Percentiles rank a stretch among this genome's conserved stretches.
phyloP scores from a whole-genome alignment of 768 basidiomycete genomes.

The Roridomyces roridus region DNA sequence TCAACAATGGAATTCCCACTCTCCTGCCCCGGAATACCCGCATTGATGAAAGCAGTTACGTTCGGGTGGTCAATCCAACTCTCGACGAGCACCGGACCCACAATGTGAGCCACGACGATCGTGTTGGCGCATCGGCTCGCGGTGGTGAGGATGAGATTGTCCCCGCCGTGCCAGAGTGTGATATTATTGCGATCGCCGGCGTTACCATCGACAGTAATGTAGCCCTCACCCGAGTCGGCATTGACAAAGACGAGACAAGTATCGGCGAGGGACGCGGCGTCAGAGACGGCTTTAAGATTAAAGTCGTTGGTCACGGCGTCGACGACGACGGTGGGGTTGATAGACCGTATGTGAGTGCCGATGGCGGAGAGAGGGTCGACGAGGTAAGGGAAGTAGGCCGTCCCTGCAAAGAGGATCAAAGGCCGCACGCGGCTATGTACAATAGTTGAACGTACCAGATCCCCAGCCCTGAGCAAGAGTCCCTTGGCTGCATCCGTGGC shows the following conservation, averaged over 20 bases:
- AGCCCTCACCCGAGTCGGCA: constrained; percentile 50
- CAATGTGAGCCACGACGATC: constrained; percentile 65
- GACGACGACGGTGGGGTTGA: constrained; percentile 28
- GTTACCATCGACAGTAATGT: constrained; percentile 46
- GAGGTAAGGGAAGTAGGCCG: constrained; percentile 40
- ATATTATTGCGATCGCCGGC: constrained; percentile 38
- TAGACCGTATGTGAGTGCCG: constrained; percentile 26
- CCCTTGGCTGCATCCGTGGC: constrained; percentile 41
- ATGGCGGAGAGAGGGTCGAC: constrained; percentile 30
- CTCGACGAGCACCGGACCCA: constrained; percentile 61
- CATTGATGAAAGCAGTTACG: constrained; percentile 44
- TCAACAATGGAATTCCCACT: constrained; percentile 64
- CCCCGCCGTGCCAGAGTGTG: constrained; percentile 47
- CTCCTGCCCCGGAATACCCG: constrained; percentile 65
- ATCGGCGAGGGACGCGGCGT: constrained; percentile 30
- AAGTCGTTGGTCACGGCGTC: constrained; percentile 35
- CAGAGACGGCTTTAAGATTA: constrained; percentile 29
- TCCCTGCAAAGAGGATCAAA: constrained; percentile 26
- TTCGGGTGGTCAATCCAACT: constrained; percentile 71
- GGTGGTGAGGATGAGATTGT: constrained; percentile 47
- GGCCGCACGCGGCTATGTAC: too few relatives aligned
- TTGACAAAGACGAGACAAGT: constrained; percentile 35
- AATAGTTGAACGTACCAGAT: constrained; percentile 6
- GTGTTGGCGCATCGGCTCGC: constrained; percentile 62
- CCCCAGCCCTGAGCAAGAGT: constrained; percentile 48